Base-by-base conservation (phyloP, 2,329 filamentous ascomycete genomes). In the Zasmidium citrigriseum region DNA sequence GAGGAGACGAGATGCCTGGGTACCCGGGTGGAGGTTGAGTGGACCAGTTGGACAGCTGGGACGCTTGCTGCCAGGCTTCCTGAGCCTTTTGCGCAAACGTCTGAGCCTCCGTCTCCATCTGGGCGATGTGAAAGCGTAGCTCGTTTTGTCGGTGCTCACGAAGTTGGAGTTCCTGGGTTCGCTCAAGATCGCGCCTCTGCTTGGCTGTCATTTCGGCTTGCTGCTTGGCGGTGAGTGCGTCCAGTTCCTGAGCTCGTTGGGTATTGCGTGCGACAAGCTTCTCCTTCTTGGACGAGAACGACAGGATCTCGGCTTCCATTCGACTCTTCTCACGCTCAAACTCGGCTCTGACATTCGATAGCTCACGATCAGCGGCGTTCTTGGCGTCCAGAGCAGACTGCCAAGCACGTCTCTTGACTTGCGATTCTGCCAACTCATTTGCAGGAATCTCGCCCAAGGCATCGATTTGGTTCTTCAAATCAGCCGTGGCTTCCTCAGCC, bases 181-280 rank as follows among this genome's bases (percentile, higher is more conserved):
- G 70, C 41, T 74, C 68, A 18, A 66, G 52, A 14, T 73, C 70
- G 24, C 70, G 69, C 61, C 69, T 67, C 48, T 73, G 70, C 57
- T 66, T 68, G 38, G 70, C 71, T 53, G 66, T 69, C 64, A 70
- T 65, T 44, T 73, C 68, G 20, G 76, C 85, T 55, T 85, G 87
- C 71, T 89, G 89, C 65, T 88, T 88, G 65, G 88, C 85, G 22
- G 83, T 81, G 66, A 92, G 86, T 66, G 86, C 86, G 56, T 86
- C 85, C 65, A 89, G 82, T 73, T 92, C 89, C 64, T 85, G 86
- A 64, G 89, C 86, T 22, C 91, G 85, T 77, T 90, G 90, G 69
- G 82, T 81, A 66, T 90, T 88, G 52, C 89, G 86, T 23, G 84
- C 81, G 55, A 85, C 84, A 45, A 91, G 86, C 75, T 89, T 89